Evolutionary conservation across 2,329 filamentous ascomycete genomes (phyloP).

Genomic region (Arthrobotrys musiformis): DNA sequence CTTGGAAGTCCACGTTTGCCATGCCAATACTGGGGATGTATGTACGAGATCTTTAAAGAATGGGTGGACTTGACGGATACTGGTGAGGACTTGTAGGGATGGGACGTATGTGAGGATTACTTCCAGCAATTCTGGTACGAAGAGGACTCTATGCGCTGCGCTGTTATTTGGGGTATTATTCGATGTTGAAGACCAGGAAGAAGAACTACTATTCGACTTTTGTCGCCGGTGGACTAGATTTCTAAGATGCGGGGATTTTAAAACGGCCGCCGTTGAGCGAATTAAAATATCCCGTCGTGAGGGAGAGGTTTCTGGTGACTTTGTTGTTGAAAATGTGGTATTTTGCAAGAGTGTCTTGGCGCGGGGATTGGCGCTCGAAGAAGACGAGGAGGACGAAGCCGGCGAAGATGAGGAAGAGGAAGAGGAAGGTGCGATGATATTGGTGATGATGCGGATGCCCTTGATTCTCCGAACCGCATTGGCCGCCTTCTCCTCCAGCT

Average conservation of each 20-base stretch:
- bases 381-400: no score
- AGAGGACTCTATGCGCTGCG: conserved; percentile 38
- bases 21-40: conserved; percentile 38
- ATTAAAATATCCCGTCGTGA: not conserved
- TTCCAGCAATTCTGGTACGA: conserved; percentile 47
- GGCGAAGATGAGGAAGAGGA: no score
- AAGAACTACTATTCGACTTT: not conserved
- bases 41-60: conserved; percentile 49
- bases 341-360: conserved; percentile 26
- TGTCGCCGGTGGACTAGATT: conserved; percentile 10
- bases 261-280: no score
- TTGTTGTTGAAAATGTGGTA: conserved; percentile 24
- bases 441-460: conserved; percentile 18
- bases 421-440: not conserved
- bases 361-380: not conserved
- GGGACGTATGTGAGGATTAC: conserved; percentile 44
- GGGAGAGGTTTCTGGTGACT: not conserved
- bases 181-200: not conserved
- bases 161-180: conserved; percentile 1
- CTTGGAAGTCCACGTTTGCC: conserved; percentile 53
- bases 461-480: conserved; percentile 46
- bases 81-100: conserved; percentile 51
- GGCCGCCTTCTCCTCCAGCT: conserved; percentile 27
- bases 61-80: conserved; percentile 50
- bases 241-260: conserved; percentile 15